Evolutionary conservation across 139 green algal species (phyloP).

Genomic region (Ettlia oleoabundans): DNA sequence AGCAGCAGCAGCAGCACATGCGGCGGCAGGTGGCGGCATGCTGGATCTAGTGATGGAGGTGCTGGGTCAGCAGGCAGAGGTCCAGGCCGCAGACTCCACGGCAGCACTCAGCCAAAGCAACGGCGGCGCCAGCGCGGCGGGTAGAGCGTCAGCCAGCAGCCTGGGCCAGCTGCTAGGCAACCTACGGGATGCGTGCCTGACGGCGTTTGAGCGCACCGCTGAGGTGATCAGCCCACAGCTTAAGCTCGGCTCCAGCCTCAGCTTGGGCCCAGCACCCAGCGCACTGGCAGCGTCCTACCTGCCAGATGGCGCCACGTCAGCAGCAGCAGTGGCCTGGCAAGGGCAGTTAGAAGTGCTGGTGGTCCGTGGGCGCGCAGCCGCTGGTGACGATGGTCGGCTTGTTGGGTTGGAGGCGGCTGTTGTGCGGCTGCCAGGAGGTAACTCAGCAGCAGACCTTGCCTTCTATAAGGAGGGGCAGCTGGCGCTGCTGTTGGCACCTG

Average conservation of each 20-base stretch:
- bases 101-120: background rate
- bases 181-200: background rate
- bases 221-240: conserved; percentile 3
- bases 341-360: conserved; percentile 16
- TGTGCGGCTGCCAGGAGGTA: conserved; percentile 17
- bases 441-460: conserved; percentile 27
- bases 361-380: background rate
- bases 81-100: conserved; percentile 17
- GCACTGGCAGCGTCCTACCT: background rate
- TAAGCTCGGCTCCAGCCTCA: background rate
- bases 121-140: background rate
- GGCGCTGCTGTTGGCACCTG: conserved; percentile 35
- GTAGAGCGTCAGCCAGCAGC: too few relatives aligned
- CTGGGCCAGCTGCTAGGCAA: background rate
- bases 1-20: background rate
- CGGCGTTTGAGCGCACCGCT: conserved; percentile 1
- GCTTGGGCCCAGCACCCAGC: background rate
- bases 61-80: conserved; percentile 10
- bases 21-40: background rate
- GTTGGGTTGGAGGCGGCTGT: background rate
- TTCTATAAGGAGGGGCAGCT: conserved; percentile 50
- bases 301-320: background rate
- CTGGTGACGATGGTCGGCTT: background rate
- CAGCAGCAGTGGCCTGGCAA: conserved; percentile 11
- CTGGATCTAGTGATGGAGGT: conserved; percentile 13